A percentile compares a stretch with the other conserved stretches of the same genome.
Evolutionary conservation across 768 basidiomycete genomes (phyloP).

Genomic region (Podaxis sp.): DNA sequence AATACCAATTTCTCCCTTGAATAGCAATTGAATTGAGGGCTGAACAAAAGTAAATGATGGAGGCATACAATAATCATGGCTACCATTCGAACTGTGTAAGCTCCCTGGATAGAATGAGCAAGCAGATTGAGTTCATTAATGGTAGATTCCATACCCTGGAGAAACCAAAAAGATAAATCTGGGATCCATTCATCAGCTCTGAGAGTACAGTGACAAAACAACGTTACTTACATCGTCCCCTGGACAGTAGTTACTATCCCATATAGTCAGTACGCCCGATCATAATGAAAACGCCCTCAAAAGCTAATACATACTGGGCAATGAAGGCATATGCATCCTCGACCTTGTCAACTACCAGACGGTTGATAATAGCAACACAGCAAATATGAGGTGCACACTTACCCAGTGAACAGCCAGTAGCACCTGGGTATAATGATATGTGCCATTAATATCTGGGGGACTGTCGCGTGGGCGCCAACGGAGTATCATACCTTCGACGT

Average conservation of each 20-base stretch:
- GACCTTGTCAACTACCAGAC: constrained; percentile 59
- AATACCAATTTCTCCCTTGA: constrained; percentile 69
- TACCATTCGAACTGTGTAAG: constrained; percentile 75
- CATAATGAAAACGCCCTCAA: neutral
- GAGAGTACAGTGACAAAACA: constrained; percentile 6
- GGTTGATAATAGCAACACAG: constrained; percentile 7
- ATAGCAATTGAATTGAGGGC: neutral
- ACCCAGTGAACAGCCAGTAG: constrained; percentile 67
- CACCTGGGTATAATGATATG: constrained; percentile 37
- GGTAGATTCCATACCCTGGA: constrained; percentile 49
- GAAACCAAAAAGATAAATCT: constrained; percentile 81
- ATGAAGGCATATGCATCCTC: constrained; percentile 82
- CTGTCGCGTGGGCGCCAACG: neutral
- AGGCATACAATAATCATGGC: constrained; percentile 62
- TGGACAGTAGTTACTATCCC: constrained; percentile 59
- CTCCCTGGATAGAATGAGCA: constrained; percentile 47
- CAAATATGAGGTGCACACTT: constrained; percentile 14
- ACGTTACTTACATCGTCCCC: constrained; percentile 61
- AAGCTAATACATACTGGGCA: constrained; percentile 55
- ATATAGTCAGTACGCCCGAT: neutral
- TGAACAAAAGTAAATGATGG: neutral
- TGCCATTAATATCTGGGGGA: neutral
- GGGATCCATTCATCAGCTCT: neutral
- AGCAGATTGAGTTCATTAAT: neutral
- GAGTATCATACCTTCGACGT: constrained; percentile 49